Evolutionary conservation across 139 green algal genomes (phyloP), one percentile per base, ranked within the genome.

Genomic region (Zygnema cylindricum): DNA sequence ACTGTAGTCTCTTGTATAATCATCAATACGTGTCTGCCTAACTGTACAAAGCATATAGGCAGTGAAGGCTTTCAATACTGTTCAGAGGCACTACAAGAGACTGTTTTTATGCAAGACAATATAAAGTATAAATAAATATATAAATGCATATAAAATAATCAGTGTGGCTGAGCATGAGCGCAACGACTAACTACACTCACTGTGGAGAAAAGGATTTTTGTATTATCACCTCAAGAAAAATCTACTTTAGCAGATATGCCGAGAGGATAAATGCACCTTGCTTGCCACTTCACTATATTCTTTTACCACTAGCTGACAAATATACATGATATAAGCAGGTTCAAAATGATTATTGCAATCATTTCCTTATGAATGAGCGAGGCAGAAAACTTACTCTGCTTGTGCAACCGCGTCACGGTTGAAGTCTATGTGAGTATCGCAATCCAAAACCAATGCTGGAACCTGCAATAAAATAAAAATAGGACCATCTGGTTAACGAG

Each of bases 391-490:
- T 81, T 95, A 95, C 41, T 85, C 63, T 7, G 85, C 7, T 63
- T 95, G 94, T 3, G 87, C 83, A 23, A 93, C 92, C 22, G 91
- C 43, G 38, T 98, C 95, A 1, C 89, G 69, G 23, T 93, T 92
- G 77, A 96, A 41, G 63, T 96, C 93, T 38, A 96, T 91, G 69
- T 95, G 69, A 0, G 82, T 43, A 43, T 97, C 91, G 81, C 91
- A 97, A 89, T 97, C 94, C 57, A 98, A 79, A 33, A 96, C 86
- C 76, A 98, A 88, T 16, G 92, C 81, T 0, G 95, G 95, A 1
- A 96, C 76, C 55, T 76, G 77, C 83, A 88, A 16, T 25, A 41
- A 63, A 63, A 38, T n/a, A n/a, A 30, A 73, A n/a, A n/a, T 73
- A 30, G 30, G 30, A 36, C 30, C 57, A 73, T 30, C 30, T 30